A percentile compares a stretch with the other conserved stretches of the same genome.
Conservation (phyloP, 2,329 filamentous ascomycete species). For the Dothidotthia symphoricarpi region DNA sequence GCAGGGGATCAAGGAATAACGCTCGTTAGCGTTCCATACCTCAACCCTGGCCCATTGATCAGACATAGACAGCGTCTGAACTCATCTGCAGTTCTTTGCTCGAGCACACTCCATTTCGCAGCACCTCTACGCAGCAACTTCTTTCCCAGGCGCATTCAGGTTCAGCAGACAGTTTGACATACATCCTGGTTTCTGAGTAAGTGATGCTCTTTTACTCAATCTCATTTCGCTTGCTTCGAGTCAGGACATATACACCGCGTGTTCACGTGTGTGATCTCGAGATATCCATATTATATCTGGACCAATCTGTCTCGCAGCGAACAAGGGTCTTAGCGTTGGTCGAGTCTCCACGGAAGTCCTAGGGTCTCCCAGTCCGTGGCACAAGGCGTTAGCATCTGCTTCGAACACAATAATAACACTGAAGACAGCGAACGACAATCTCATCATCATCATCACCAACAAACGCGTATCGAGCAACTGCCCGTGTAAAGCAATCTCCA, state of each 20-base stretch:
- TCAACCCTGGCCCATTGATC: slow-evolving; percentile 13
- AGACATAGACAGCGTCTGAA: slow-evolving; percentile 31
- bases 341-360: slow-evolving; percentile 31
- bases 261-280: slow-evolving; percentile 6
- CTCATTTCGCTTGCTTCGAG: background rate
- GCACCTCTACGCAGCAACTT: slow-evolving; percentile 21
- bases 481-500: background rate
- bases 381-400: slow-evolving; percentile 26
- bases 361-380: slow-evolving; percentile 14
- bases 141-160: slow-evolving; percentile 9
- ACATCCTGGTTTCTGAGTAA: slow-evolving; percentile 12
- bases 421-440: slow-evolving; percentile 16
- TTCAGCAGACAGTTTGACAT: slow-evolving; percentile 25
- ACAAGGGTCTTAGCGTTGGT: slow-evolving; percentile 31
- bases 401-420: slow-evolving; percentile 34
- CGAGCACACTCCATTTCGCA: slow-evolving; percentile 7
- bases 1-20: slow-evolving; percentile 11
- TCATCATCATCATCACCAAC: slow-evolving; percentile 10
- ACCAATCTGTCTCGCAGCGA: slow-evolving; percentile 18
- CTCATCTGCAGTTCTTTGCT: slow-evolving; percentile 12
- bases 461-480: background rate
- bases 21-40: slow-evolving; percentile 12
- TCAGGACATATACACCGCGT: background rate
- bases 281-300: slow-evolving; percentile 3
- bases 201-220: slow-evolving; percentile 9